Evolutionary conservation across 176 grass and related monocot species (phyloP).

Genomic region (Carex scoparia): DNA sequence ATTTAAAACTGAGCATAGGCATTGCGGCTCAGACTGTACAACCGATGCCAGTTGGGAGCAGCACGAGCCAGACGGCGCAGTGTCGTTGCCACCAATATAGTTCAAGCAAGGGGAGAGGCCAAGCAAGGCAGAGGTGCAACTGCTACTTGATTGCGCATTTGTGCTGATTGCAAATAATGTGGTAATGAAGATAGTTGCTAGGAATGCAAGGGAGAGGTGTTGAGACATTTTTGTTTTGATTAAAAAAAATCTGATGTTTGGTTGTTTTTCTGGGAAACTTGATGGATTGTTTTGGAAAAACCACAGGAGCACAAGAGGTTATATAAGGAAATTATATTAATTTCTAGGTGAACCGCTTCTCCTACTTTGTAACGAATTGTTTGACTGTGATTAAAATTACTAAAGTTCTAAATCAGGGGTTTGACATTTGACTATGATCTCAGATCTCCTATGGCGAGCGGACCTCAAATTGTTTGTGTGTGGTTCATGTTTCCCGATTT

Average conservation of each 20-base stretch:
- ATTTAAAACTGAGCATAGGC: slow-evolving; percentile 60
- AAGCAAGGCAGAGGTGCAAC: slow-evolving; percentile 47
- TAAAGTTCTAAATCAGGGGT: not conserved
- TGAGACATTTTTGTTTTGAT: not conserved
- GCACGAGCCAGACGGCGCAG: slow-evolving; percentile 42
- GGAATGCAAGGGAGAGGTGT: not conserved
- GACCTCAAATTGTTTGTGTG: not conserved
- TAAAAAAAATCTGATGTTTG: not conserved
- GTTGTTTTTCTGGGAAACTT: not conserved
- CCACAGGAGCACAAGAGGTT: not conserved
- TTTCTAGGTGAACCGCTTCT: slow-evolving; percentile 48
- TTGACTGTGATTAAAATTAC: slow-evolving; percentile 1
- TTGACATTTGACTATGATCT: not conserved
- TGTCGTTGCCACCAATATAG: slow-evolving; percentile 68
- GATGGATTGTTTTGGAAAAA: slow-evolving; percentile 13
- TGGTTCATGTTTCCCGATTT: not conserved
- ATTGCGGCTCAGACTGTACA: slow-evolving; percentile 53
- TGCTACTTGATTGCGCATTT: slow-evolving; percentile 40
- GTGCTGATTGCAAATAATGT: slow-evolving; percentile 21
- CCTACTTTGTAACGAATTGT: slow-evolving; percentile 32
- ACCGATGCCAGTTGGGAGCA: slow-evolving; percentile 54
- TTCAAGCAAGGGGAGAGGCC: slow-evolving; percentile 68
- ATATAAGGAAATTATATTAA: not conserved
- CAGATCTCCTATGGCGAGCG: not conserved
- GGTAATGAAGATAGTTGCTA: not conserved